Evolutionary conservation across 352 stramenopile genomes (phyloP).

Genomic region (Pythium rishiriense): DNA sequence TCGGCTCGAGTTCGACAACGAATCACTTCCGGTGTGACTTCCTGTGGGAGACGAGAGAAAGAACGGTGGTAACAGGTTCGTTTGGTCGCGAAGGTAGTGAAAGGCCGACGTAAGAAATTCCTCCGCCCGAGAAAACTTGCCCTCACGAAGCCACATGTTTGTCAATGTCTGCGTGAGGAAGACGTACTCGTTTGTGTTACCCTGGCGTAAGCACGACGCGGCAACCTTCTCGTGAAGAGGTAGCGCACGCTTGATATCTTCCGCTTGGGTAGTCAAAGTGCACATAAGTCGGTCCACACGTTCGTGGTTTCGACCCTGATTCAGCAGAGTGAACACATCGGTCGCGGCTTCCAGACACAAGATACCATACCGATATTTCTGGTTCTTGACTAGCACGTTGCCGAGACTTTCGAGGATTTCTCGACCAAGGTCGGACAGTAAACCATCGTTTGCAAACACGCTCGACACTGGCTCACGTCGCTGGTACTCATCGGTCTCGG

Average conservation of each 20-base stretch:
- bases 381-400: constrained; percentile 82
- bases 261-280: constrained; percentile 68
- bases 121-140: constrained; percentile 73
- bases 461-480: constrained; percentile 40
- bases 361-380: constrained; percentile 87
- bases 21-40: constrained; percentile 43
- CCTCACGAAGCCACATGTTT: constrained; percentile 77
- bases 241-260: constrained; percentile 74
- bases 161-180: constrained; percentile 83
- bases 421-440: constrained; percentile 70
- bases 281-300: constrained; percentile 75
- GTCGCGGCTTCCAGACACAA: constrained; percentile 74
- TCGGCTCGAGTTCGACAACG: constrained; percentile 40
- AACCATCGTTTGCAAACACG: constrained; percentile 75
- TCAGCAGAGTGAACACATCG: constrained; percentile 60
- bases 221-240: constrained; percentile 82
- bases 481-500: constrained; percentile 21
- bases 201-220: constrained; percentile 56
- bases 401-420: constrained; percentile 71
- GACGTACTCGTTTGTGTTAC: constrained; percentile 85
- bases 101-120: constrained; percentile 64
- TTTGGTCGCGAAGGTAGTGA: constrained; percentile 71
- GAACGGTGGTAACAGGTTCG: constrained; percentile 59
- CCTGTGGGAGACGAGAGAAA: constrained; percentile 54
- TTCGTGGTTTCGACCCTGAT: constrained; percentile 74